Conservation (phyloP, 1,284 basidiomycete genomes). For the Thelephora terrestris region DNA sequence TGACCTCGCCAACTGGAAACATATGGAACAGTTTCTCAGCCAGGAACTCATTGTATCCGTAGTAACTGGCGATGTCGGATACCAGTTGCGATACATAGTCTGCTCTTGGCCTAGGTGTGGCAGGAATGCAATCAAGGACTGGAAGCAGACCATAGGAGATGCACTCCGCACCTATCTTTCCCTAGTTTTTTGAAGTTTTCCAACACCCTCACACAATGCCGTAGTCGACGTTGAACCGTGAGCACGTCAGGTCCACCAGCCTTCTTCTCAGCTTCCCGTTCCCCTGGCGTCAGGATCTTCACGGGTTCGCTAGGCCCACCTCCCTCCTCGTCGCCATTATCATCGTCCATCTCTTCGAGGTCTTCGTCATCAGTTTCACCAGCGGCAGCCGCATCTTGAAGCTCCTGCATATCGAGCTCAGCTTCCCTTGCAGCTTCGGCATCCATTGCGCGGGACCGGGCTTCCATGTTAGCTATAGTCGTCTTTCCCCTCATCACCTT, state of each 20-base stretch:
- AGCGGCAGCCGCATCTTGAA: slow-evolving; percentile 43
- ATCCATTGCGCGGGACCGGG: slow-evolving; percentile 64
- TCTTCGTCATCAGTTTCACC: slow-evolving; percentile 35
- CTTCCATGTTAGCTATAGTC: slow-evolving; percentile 71
- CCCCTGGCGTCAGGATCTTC: slow-evolving; percentile 71
- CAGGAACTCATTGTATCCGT: slow-evolving; percentile 96
- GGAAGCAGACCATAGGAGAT: slow-evolving; percentile 7
- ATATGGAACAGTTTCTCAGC: slow-evolving; percentile 92
- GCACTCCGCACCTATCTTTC: slow-evolving; percentile 52
- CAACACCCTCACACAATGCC: slow-evolving; percentile 78
- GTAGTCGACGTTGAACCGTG: slow-evolving; percentile 81
- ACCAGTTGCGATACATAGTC: slow-evolving; percentile 89
- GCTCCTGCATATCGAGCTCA: slow-evolving; percentile 56
- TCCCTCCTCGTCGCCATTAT: slow-evolving; percentile 47
- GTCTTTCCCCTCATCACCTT: slow-evolving; percentile 23
- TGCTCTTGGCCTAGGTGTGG: slow-evolving; percentile 55
- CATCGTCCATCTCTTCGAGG: slow-evolving; percentile 47
- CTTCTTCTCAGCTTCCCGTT: slow-evolving; percentile 72
- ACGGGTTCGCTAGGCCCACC: slow-evolving; percentile 48
- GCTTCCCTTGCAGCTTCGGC: slow-evolving; percentile 56
- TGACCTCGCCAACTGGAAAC: slow-evolving; percentile 86
- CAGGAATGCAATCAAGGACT: slow-evolving; percentile 6
- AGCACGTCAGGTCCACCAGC: slow-evolving; percentile 70
- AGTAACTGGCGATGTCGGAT: slow-evolving; percentile 87
- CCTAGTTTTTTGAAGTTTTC: slow-evolving; percentile 64